Conservation (phyloP, 345 rosid species). For the Cochlearia excelsa region DNA sequence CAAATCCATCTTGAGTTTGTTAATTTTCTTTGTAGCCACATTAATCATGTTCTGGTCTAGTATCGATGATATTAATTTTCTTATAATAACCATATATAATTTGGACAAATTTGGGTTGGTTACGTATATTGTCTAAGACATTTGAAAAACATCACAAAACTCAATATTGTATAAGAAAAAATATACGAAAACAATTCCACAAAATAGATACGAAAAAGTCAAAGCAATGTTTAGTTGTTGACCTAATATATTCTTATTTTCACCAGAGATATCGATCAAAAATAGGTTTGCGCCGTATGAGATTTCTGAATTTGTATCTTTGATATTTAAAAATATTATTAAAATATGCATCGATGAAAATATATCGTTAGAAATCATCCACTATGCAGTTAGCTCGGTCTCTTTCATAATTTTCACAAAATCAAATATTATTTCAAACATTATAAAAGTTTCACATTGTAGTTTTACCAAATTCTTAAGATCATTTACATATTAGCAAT, state of each 20-base stretch:
- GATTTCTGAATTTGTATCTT: not conserved
- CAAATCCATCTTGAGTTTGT: constrained; percentile 2
- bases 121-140: too few species aligned
- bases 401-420: not conserved
- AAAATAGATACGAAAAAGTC: not conserved
- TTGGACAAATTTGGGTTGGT: too few species aligned
- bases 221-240: constrained; percentile 16
- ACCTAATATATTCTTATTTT: constrained; percentile 2
- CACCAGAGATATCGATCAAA: not conserved
- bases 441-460: not conserved
- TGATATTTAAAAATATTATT: not conserved
- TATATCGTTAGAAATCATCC: not conserved
- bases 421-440: not conserved
- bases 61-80: too few species aligned
- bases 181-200: not conserved
- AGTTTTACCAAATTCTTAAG: not conserved
- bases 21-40: constrained; percentile 8
- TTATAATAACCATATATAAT: too few species aligned
- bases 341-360: not conserved
- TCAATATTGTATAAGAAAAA: not conserved
- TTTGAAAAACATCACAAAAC: too few species aligned
- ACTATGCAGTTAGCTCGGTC: not conserved
- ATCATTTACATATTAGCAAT: too few species aligned
- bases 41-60: constrained; percentile 5
- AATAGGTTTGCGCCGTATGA: not conserved